These are phyloP conservation scores for Ascomycota sp. DNA, from an alignment of 2,329 filamentous ascomycete species.

Conservation along the genomic window DNA sequence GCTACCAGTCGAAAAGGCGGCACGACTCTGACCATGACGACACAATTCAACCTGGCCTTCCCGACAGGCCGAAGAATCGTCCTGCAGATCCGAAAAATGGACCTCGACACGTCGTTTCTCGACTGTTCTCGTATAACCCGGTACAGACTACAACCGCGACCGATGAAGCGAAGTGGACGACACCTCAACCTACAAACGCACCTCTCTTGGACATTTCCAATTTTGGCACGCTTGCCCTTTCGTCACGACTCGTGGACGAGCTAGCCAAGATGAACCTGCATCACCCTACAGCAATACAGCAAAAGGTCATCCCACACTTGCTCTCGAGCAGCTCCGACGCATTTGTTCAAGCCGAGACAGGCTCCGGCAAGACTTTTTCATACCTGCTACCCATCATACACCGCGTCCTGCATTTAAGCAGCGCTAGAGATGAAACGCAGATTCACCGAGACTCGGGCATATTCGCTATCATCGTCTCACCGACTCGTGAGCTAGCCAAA, in stretches of 20 bases:
- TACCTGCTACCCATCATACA: conserved; percentile 88
- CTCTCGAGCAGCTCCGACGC: conserved; percentile 68
- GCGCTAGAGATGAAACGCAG: conserved; percentile 27
- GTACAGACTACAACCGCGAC: conserved; percentile 42
- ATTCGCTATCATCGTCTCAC: conserved; percentile 85
- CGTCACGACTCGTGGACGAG: conserved; percentile 60
- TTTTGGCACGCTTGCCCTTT: conserved; percentile 72
- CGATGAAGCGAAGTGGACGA: conserved; percentile 26
- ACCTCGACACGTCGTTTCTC: conserved; percentile 53
- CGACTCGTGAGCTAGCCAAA: conserved; percentile 82
- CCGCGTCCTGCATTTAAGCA: conserved; percentile 58
- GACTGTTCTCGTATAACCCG: conserved; percentile 83
- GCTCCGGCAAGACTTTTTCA: conserved; percentile 92
- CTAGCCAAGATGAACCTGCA: conserved; percentile 75
- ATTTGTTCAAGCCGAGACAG: conserved; percentile 92
- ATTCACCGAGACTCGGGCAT: conserved; percentile 73
- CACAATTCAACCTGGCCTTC: conserved; percentile 3
- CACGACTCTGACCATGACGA: conserved; percentile 1
- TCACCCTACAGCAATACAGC: conserved; percentile 86
- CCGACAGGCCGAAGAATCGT: conserved; percentile 6
- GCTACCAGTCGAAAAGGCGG: neutral
- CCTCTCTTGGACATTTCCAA: conserved; percentile 70
- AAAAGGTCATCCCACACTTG: conserved; percentile 65
- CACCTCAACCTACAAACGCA: conserved; percentile 68
- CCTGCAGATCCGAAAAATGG: conserved; percentile 7